Base-by-base conservation (phyloP, 1,284 basidiomycete species). In the Rhodotorula sp. region DNA sequence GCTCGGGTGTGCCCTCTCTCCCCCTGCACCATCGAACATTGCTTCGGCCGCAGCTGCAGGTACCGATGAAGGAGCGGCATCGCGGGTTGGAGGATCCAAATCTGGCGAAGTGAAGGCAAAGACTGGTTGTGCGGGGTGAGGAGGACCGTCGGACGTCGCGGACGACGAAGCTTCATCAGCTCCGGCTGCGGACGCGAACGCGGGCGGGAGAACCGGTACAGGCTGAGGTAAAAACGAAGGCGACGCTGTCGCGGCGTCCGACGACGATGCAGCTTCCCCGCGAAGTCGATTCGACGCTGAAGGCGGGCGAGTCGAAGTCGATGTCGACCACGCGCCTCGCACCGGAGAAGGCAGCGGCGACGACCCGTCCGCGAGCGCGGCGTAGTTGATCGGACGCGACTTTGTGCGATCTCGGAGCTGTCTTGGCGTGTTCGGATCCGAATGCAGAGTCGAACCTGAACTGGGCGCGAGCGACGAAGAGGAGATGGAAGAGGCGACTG, bases 381-480 rank as follows among this genome's bases (percentile, higher is more conserved):
- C 69, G 44, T 63, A 64, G 57, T 69, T 54, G 26, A 60, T 26
- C 53, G 53, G n/a, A 24, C 64, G 42, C 8, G 58, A 24, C 37
- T 42, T 42, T 26, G 61, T 66, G 12, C 74, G 45, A 48, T 67
- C 68, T 17, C 74, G 49, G 29, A 75, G 60, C 49, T 73, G 69
- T 53, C 68, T 66, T 48, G 69, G 60, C 53, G 26, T 45, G 14
- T 12, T 30, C 26, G 30, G 26, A 15, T 46, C 54, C 55, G 58
- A 46, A 26, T 33, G 62, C 53, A 59, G 24, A 5, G 37, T 30
- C 15, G 29, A 12, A 22, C 18, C 15, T 4, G 42, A 22, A 46
- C 44, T 8, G 29, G 4, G n/a, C 10, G 29, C 48, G n/a, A 22
- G 46, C 29, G 42, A 58, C 4, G 1, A 20, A 22, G 15, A 6